Evolutionary conservation across 352 stramenopile species (phyloP), one percentile per base, ranked within the genome.

Genomic region (Phytophthora idaei): DNA sequence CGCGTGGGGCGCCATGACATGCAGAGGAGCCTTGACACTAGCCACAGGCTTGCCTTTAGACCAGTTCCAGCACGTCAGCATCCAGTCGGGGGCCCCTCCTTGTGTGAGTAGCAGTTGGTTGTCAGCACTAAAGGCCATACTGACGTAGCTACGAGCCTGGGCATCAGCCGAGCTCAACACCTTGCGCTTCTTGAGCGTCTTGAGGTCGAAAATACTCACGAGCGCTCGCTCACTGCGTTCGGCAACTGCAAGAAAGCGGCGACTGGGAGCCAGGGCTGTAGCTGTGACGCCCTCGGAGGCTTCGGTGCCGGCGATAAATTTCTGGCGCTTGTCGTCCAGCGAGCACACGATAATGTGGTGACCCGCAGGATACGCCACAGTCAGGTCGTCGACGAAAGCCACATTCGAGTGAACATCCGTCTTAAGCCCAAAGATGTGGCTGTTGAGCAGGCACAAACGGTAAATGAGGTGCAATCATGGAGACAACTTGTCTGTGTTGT

Each of bases 381-480:
- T 87, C 56, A 92, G 81, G 54, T 96, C 90, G 63, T 97, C 89
- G 31, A 95, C 78, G 59, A 92, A 97, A 57, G 86, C 78, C 3
- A 92, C 80, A 63, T 90, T 94, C 61, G 79, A 92, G 60, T 77
- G 67, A 28, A 97, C 86, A 48, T 97, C 89, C 17, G 77, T 69
- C 54, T 97, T 97, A 48, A 98, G 77, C 0, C 94, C 94, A 59
- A 98, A 98, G 52, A 97, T 90, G 67, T 98, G 92, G 9, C 85
- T 90, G 49, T 25, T 10, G 10, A 5, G 41, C 15, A 59, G 14
- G 53, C 27, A 66, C 2, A 31, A 36, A 25, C 21, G 29, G 52
- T 68, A 29, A 76, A 55, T 14, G 25, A 54, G 12, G 48, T 21
- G 32, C 11, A 17, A 4, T 7, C 6, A 17, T 32, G 49, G 5